A percentile compares a stretch with the other conserved stretches of the same genome.
Conservation (phyloP, 768 basidiomycete species). For the Termitomyces sp. region DNA sequence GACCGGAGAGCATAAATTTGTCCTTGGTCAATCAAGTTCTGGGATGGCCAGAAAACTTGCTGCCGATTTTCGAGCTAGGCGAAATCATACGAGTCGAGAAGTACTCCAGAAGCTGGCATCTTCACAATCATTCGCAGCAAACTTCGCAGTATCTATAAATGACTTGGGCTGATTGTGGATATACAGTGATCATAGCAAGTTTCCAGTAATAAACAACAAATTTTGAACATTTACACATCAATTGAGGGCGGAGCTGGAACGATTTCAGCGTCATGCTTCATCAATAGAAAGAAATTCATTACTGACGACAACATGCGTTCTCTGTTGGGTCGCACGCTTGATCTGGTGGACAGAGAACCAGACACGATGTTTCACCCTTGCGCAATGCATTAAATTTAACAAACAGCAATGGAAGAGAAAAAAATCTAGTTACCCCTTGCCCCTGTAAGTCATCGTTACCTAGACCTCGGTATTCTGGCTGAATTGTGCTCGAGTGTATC, state of each 20-base stretch:
- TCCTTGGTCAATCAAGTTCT: slow-evolving; percentile 59
- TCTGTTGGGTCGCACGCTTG: slow-evolving; percentile 61
- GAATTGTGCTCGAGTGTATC: slow-evolving; percentile 93
- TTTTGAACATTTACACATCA: slow-evolving; percentile 27
- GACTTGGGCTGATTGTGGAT: slow-evolving; percentile 24
- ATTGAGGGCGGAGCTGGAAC: slow-evolving; percentile 39
- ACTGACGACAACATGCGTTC: slow-evolving; percentile 80
- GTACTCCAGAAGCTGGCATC: slow-evolving; percentile 59
- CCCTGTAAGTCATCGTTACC: slow-evolving; percentile 39
- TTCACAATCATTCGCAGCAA: slow-evolving; percentile 62
- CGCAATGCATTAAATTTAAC: slow-evolving; percentile 2
- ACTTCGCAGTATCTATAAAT: slow-evolving; percentile 64
- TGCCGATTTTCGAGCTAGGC: slow-evolving; percentile 50
- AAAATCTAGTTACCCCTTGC: slow-evolving; percentile 29
- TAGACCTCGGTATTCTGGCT: slow-evolving; percentile 70
- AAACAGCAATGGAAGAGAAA: background rate
- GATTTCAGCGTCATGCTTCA: slow-evolving; percentile 1
- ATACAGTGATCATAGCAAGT: slow-evolving; percentile 8
- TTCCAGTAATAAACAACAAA: slow-evolving; percentile 6
- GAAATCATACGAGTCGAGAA: slow-evolving; percentile 41
- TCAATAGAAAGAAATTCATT: background rate
- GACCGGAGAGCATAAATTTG: slow-evolving; percentile 40
- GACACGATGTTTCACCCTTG: slow-evolving; percentile 51
- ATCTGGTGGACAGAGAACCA: slow-evolving; percentile 69
- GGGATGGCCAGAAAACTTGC: slow-evolving; percentile 65